phyloP scores from a whole-genome alignment of 129 eudicot genomes.

The Rutidosis leptorrhynchoides region DNA sequence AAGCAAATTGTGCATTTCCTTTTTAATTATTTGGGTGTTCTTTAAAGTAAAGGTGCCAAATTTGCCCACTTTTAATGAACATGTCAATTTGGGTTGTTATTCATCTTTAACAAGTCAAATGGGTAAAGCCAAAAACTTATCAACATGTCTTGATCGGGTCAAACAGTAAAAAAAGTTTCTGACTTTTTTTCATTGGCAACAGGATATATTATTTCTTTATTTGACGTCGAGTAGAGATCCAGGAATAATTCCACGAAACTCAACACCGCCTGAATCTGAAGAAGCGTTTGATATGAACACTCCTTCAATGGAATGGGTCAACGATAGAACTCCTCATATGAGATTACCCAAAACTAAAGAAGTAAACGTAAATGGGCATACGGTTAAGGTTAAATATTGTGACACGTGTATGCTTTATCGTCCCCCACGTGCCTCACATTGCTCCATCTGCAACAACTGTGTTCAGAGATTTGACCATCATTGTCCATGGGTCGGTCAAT shows the following conservation, averaged over 20 bases:
- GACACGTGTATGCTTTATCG: constrained; percentile 95
- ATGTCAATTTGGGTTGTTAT: neutral
- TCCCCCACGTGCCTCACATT: constrained; percentile 96
- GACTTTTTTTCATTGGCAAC: constrained; percentile 17
- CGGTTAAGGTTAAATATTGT: constrained; percentile 78
- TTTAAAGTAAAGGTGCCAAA: neutral
- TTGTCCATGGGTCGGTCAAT: constrained; percentile 99
- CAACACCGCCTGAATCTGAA: constrained; percentile 72
- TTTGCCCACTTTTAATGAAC: neutral
- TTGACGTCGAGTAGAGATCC: constrained; percentile 91
- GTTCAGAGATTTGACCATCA: constrained; percentile 97
- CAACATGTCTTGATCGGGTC: neutral
- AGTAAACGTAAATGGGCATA: constrained; percentile 69
- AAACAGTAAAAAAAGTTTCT: too few relatives aligned
- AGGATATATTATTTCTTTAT: constrained; percentile 76
- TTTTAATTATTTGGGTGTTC: constrained; percentile 13
- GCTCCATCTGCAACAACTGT: constrained; percentile 97
- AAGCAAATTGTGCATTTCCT: constrained; percentile 29
- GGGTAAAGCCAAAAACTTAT: neutral
- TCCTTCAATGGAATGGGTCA: constrained; percentile 92
- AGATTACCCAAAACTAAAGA: constrained; percentile 71
- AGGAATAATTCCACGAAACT: constrained; percentile 82
- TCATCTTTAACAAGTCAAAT: neutral
- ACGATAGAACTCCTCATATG: constrained; percentile 67
- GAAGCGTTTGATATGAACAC: constrained; percentile 57